Conservation (phyloP, 176 grass and related monocot species). For the Rhynchospora breviuscula region DNA sequence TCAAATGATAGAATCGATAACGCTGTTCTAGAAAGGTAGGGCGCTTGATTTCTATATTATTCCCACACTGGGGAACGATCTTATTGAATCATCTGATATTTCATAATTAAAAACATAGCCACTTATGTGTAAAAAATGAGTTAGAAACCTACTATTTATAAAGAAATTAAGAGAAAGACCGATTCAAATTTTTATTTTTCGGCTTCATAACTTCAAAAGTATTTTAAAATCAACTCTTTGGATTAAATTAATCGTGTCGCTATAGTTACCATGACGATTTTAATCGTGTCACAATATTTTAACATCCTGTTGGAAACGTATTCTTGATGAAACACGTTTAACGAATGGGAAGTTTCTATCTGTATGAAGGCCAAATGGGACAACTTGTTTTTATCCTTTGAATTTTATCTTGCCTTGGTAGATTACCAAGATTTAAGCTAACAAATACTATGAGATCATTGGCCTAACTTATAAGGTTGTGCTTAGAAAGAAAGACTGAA, state of each 20-base stretch:
- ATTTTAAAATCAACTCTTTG: not conserved
- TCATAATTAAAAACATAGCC: not conserved
- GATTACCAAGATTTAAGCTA: conserved; percentile 19
- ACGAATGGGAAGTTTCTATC: conserved; percentile 4
- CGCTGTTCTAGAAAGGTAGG: not conserved
- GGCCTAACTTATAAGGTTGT: not conserved
- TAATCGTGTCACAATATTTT: too few species aligned
- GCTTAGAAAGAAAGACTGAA: not conserved
- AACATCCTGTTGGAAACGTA: too few species aligned
- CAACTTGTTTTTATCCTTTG: not conserved
- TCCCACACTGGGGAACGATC: not conserved
- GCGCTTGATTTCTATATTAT: not conserved
- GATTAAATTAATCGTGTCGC: too few species aligned
- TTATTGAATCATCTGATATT: not conserved
- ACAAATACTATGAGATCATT: not conserved
- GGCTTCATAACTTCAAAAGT: too few species aligned
- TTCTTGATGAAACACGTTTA: not conserved
- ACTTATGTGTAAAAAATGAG: not conserved
- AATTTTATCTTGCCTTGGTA: not conserved
- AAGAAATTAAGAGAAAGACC: not conserved
- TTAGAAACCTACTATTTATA: not conserved
- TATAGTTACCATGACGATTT: too few species aligned
- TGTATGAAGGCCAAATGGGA: not conserved
- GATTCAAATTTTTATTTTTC: not conserved
- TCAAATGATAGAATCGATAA: not conserved